Base-by-base conservation (phyloP, 805 yeast species). In the Hanseniaspora osmophila region DNA sequence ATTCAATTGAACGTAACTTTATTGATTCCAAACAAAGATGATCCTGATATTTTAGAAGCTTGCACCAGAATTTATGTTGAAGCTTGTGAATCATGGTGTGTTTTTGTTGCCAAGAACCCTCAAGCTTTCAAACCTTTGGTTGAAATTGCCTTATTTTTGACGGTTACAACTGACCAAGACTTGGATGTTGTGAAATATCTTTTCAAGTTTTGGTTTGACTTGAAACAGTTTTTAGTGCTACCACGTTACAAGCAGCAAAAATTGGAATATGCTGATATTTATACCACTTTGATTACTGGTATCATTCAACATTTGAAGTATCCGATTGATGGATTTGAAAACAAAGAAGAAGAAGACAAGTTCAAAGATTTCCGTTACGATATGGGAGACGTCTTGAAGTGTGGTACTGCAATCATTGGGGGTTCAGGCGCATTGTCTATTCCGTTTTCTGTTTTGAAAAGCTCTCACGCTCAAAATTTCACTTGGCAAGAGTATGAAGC, bases 301-400 rank as follows among this genome's bases (percentile, higher is more conserved):
- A 54, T 64, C 46, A 62, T 90, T 22, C 72, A 73, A 1, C 38
- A 83, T 57, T 68, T 92, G 50, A 74, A 77, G 48, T 88, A 88
- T 60, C 97, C 96, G 16, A 59, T 63, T 35, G 68, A 66, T 12
- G 61, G 60, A 16, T 90, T 90, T 54, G 70, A 71, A 22, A 71
- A 73, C 40, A 86, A 84, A 52, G 96, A 86, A 58, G 82, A 76
- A 46, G 95, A 87, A 58, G 98, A 94, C 58, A 84, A 86, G 61
- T 92, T 92, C 61, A 79, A 84, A 56, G 94, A 86, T 48, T 92
- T 90, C 64, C 73, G 99, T 56, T 92, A 92, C 63, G 95, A 86
- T 47, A 84, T 92, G 84, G 97, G 97, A 35, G 97, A 92, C 60
- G 95, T 90, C n/a, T 66, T 92, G 49, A 94, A 94, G 58, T 95